These are phyloP conservation scores for Mycena rebaudengoi DNA, from an alignment of 768 basidiomycete species.

Conservation along the genomic window DNA sequence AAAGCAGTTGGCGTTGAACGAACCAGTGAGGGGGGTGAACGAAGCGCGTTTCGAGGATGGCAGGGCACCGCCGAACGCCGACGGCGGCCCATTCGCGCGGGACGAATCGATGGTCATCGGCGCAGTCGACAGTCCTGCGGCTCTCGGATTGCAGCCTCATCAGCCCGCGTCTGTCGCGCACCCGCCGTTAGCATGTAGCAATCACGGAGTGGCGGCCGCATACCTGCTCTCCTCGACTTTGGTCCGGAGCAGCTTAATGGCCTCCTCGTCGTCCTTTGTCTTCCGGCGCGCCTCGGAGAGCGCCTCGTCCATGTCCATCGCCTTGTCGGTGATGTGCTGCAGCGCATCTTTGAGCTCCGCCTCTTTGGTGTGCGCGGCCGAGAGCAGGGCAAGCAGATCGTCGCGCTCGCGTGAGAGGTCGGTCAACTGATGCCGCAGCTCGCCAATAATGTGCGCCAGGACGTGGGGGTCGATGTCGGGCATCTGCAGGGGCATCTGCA, in stretches of 20 bases:
- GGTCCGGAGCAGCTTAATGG: conserved; percentile 75
- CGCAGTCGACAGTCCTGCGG: conserved; percentile 60
- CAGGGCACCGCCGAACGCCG: conserved; percentile 48
- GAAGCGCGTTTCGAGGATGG: conserved; percentile 75
- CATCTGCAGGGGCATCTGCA: conserved; percentile 20
- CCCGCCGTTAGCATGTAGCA: conserved; percentile 9
- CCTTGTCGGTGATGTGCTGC: conserved; percentile 71
- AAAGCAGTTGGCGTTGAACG: conserved; percentile 41
- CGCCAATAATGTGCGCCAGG: conserved; percentile 77
- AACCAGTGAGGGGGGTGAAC: conserved; percentile 76
- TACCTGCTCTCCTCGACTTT: conserved; percentile 91
- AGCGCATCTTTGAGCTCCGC: conserved; percentile 70
- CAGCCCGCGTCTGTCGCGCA: conserved; percentile 69
- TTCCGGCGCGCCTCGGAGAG: conserved; percentile 59
- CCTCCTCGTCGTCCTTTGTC: conserved; percentile 78
- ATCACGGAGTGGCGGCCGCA: conserved; percentile 27
- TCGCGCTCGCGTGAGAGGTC: conserved; percentile 79
- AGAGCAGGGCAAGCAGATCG: conserved; percentile 62
- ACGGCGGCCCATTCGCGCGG: conserved; percentile 52
- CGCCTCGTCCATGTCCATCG: conserved; percentile 63
- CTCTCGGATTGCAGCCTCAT: conserved; percentile 88
- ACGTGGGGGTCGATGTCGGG: conserved; percentile 75
- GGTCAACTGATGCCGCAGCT: conserved; percentile 71
- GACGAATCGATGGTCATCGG: conserved; percentile 63
- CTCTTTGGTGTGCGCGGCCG: conserved; percentile 60